A percentile compares a stretch with the other conserved stretches of the same genome.
Evolutionary conservation across 139 green algal species (phyloP).

Genomic region (Monoraphidium neglectum): DNA sequence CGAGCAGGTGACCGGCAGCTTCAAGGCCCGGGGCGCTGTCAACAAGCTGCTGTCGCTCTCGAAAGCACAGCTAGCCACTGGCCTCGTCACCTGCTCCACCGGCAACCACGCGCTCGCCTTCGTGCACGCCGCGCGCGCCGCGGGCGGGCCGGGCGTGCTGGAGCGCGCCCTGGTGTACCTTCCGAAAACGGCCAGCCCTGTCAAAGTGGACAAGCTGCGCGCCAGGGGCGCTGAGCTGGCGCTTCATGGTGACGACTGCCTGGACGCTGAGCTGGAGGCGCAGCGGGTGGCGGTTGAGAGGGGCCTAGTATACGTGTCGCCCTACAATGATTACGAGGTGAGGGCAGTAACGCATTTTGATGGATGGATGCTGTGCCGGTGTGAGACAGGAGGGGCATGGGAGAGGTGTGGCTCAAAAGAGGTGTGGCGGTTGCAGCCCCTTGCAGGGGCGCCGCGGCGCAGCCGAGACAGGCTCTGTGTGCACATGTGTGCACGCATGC

Average conservation of each 20-base stretch:
- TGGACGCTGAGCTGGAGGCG: slow-evolving; percentile 51
- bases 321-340: slow-evolving; percentile 65
- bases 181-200: too few relatives aligned
- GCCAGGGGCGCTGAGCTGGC: slow-evolving; percentile 28
- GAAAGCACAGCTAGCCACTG: slow-evolving; percentile 2
- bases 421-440: too few relatives aligned
- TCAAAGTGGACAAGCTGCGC: slow-evolving; percentile 39
- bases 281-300: slow-evolving; percentile 23
- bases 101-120: slow-evolving; percentile 54
- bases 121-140: slow-evolving; percentile 6
- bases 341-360: too few relatives aligned
- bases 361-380: too few relatives aligned
- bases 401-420: too few relatives aligned
- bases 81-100: slow-evolving; percentile 33
- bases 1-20: slow-evolving; percentile 8
- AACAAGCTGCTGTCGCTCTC: slow-evolving; percentile 34
- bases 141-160: too few relatives aligned
- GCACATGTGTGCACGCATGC: too few relatives aligned
- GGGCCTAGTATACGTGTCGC: slow-evolving; percentile 45
- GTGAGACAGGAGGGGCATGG: too few relatives aligned
- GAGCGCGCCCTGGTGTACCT: too few relatives aligned
- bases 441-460: too few relatives aligned
- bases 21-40: slow-evolving; percentile 38
- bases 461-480: too few relatives aligned
- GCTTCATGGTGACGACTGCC: slow-evolving; percentile 41